Conservation (phyloP, 176 grass and related monocot species). For the Leersia perrieri region DNA sequence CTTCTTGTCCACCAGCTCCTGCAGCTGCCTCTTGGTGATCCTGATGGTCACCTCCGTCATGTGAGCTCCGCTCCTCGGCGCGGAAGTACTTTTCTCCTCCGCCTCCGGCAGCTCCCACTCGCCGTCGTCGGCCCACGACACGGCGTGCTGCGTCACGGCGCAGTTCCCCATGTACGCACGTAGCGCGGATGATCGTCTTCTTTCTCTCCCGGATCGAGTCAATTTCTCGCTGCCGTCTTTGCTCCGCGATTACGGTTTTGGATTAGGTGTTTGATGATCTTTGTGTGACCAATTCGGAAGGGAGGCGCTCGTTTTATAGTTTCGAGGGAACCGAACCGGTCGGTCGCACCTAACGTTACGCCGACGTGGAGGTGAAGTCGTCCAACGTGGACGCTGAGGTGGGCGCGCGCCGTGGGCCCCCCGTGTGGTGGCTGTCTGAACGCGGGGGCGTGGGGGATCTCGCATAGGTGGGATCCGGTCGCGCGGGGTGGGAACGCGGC, state of each 20-base stretch:
- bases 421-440: slow-evolving; percentile 25
- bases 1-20: slow-evolving; percentile 51
- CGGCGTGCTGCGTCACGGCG: slow-evolving; percentile 42
- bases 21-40: slow-evolving; percentile 56
- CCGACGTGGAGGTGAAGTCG: not conserved
- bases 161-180: slow-evolving; percentile 65
- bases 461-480: not conserved
- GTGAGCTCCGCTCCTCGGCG: not conserved
- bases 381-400: slow-evolving; percentile 41
- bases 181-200: not conserved
- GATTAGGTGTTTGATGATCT: slow-evolving; percentile 4
- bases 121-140: slow-evolving; percentile 62
- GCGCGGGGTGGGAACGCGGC: slow-evolving; percentile 42
- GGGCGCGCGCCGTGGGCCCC: not conserved
- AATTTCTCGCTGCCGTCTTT: not conserved
- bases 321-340: not conserved
- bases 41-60: slow-evolving; percentile 60
- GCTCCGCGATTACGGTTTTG: not conserved
- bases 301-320: slow-evolving; percentile 30
- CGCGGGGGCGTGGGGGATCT: slow-evolving; percentile 36
- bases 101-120: slow-evolving; percentile 43
- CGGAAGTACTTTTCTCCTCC: not conserved
- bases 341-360: not conserved
- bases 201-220: not conserved
- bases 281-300: not conserved